These are phyloP conservation scores for Funneliformis mosseae DNA, from an alignment of 192 early-diverging fungal genomes.

Conservation along the genomic window DNA sequence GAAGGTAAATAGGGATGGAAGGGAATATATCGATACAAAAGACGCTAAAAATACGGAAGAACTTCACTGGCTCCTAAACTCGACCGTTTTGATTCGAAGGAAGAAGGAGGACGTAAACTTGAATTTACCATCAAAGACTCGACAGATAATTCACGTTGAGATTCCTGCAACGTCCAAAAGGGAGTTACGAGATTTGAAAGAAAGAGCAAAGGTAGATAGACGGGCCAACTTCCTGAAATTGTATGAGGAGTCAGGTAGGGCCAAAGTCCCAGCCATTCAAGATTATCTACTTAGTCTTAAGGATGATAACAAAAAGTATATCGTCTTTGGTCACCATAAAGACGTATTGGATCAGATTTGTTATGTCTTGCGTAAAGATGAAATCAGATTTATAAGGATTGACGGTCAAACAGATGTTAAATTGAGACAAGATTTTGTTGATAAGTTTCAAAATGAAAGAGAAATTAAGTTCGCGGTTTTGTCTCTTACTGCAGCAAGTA, in stretches of 20 bases:
- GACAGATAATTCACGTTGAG: slow-evolving; percentile 42
- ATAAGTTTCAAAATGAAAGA: slow-evolving; percentile 46
- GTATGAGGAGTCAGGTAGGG: slow-evolving; percentile 35
- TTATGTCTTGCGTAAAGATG: slow-evolving; percentile 15
- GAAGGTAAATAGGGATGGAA: neutral
- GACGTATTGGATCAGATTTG: slow-evolving; percentile 37
- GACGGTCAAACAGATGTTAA: slow-evolving; percentile 44
- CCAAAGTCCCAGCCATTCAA: slow-evolving; percentile 42
- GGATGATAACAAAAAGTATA: slow-evolving; percentile 42
- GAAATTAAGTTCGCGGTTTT: slow-evolving; percentile 45
- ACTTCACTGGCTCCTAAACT: slow-evolving; percentile 44
- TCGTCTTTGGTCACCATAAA: slow-evolving; percentile 55
- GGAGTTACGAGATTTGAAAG: slow-evolving; percentile 33
- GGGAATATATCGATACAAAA: neutral
- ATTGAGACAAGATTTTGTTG: slow-evolving; percentile 43
- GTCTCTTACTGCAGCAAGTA: slow-evolving; percentile 51
- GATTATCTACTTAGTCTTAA: slow-evolving; percentile 49
- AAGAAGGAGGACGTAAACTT: slow-evolving; percentile 49
- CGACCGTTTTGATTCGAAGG: slow-evolving; percentile 51
- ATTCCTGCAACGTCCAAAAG: slow-evolving; percentile 21
- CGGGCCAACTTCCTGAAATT: neutral
- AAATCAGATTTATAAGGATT: slow-evolving; percentile 47
- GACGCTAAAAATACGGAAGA: slow-evolving; percentile 46
- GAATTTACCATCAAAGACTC: slow-evolving; percentile 46
- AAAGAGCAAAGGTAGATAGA: neutral